phyloP scores from a whole-genome alignment of 352 stramenopile genomes.

The Phytophthora ohioensis region DNA sequence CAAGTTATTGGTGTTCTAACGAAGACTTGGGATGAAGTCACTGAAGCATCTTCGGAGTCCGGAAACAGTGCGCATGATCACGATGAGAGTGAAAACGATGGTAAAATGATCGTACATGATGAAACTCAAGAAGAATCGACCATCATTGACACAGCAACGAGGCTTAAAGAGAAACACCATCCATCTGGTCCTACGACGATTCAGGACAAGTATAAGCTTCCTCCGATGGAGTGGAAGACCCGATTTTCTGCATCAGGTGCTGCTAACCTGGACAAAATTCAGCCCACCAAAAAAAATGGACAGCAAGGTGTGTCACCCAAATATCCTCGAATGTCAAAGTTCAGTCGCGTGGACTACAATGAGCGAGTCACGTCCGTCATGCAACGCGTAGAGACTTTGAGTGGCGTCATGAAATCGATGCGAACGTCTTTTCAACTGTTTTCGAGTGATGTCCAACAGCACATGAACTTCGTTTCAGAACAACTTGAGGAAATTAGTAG shows the following conservation, averaged over 20 bases:
- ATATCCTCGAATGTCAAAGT: constrained; percentile 23
- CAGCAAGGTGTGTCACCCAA: not conserved
- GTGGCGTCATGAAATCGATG: constrained; percentile 52
- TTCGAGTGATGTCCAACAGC: constrained; percentile 55
- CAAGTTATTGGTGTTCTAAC: constrained; percentile 28
- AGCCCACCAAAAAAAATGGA: not conserved
- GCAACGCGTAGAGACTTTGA: constrained; percentile 50
- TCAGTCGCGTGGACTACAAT: constrained; percentile 46
- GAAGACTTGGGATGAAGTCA: not conserved
- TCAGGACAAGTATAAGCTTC: constrained; percentile 57
- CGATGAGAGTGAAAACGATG: not conserved
- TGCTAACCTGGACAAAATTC: constrained; percentile 2
- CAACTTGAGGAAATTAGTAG: constrained; percentile 52
- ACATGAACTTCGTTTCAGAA: constrained; percentile 60
- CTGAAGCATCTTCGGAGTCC: not conserved
- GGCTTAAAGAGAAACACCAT: not conserved
- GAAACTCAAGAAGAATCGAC: constrained; percentile 2
- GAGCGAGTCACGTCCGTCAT: constrained; percentile 45
- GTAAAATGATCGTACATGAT: not conserved
- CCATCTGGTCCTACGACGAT: constrained; percentile 37
- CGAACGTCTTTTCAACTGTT: constrained; percentile 69
- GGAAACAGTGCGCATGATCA: constrained; percentile 2
- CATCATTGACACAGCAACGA: not conserved
- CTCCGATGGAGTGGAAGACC: constrained; percentile 40
- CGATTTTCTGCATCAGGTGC: not conserved